phyloP scores from a whole-genome alignment of 1,284 basidiomycete genomes.

The Cutaneotrichosporon sp. region DNA sequence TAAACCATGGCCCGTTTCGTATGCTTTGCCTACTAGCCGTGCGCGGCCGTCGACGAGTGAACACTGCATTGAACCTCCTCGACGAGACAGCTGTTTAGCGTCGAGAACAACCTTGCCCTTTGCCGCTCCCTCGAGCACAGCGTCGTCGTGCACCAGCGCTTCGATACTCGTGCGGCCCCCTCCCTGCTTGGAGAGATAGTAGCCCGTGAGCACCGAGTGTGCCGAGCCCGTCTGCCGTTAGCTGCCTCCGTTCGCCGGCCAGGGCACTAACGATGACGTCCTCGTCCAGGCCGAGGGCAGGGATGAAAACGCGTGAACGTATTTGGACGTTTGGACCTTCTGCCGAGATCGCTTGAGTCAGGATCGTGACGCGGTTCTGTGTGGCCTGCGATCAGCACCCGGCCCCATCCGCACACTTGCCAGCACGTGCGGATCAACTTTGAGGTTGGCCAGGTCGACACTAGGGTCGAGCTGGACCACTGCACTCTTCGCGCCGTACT shows the following conservation, averaged over 20 bases:
- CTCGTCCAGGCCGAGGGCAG: slow-evolving; percentile 28
- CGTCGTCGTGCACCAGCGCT: not conserved
- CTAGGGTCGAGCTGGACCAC: slow-evolving; percentile 4
- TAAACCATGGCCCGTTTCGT: not conserved
- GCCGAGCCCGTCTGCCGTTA: slow-evolving; percentile 31
- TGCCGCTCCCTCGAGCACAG: not conserved
- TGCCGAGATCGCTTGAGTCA: slow-evolving; percentile 5
- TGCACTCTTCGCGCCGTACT: slow-evolving; percentile 2
- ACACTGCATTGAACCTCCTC: slow-evolving; percentile 14
- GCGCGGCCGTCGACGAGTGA: slow-evolving; percentile 7
- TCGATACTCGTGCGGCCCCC: not conserved
- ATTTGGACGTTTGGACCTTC: slow-evolving; percentile 2
- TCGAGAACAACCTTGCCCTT: slow-evolving; percentile 6
- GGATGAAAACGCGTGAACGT: slow-evolving; percentile 29
- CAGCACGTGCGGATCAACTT: slow-evolving; percentile 2
- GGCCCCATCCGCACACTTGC: not conserved
- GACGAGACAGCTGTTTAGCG: slow-evolving; percentile 9
- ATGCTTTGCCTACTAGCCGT: slow-evolving; percentile 8
- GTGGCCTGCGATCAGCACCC: not conserved
- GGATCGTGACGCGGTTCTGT: slow-evolving; percentile 1
- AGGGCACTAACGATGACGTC: slow-evolving; percentile 35
- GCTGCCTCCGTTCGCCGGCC: not conserved
- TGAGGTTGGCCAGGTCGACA: slow-evolving; percentile 2
- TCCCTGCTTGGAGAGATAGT: slow-evolving; percentile 24
- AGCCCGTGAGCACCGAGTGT: slow-evolving; percentile 33